phyloP scores from a whole-genome alignment of 2,329 filamentous ascomycete genomes.

The Aspergillus thermomutatus region DNA sequence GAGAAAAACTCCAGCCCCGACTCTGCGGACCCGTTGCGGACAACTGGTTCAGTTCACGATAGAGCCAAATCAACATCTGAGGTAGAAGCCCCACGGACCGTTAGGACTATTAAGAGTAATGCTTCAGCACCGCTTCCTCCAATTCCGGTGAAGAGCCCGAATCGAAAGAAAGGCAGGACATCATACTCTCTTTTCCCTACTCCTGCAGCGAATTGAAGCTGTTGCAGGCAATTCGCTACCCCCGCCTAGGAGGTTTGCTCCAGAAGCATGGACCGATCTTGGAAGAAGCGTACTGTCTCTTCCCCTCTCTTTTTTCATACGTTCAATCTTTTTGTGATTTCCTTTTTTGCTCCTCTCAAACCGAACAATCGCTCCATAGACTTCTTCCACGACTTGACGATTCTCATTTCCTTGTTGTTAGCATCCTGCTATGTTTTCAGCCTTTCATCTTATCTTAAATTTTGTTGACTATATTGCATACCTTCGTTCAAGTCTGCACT shows the following conservation, averaged over 20 bases:
- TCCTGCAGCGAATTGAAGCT: slow-evolving; percentile 8
- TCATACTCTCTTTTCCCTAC: slow-evolving; percentile 40
- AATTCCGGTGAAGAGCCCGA: slow-evolving; percentile 24
- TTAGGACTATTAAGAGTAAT: slow-evolving; percentile 16
- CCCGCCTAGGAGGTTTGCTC: background rate
- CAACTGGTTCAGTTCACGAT: slow-evolving; percentile 28
- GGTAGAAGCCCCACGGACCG: slow-evolving; percentile 21
- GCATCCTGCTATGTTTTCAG: slow-evolving; percentile 13
- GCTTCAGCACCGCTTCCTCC: slow-evolving; percentile 16
- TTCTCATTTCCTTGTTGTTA: slow-evolving; percentile 9
- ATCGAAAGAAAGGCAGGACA: slow-evolving; percentile 36
- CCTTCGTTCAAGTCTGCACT: background rate
- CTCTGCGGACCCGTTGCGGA: slow-evolving; percentile 21
- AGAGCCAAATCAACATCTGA: slow-evolving; percentile 37
- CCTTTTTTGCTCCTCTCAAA: slow-evolving; percentile 5
- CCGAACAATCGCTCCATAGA: slow-evolving; percentile 12
- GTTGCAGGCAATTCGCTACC: background rate
- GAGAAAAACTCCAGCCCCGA: slow-evolving; percentile 26
- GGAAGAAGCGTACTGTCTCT: background rate
- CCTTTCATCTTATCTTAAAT: slow-evolving; percentile 4
- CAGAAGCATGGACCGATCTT: background rate
- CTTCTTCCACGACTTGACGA: slow-evolving; percentile 27
- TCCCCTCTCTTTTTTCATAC: slow-evolving; percentile 3
- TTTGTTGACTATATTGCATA: slow-evolving; percentile 1
- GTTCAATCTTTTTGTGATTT: slow-evolving; percentile 11